These are phyloP conservation scores for Microdochium nivale DNA, from an alignment of 2,329 filamentous ascomycete species.

Conservation along the genomic window DNA sequence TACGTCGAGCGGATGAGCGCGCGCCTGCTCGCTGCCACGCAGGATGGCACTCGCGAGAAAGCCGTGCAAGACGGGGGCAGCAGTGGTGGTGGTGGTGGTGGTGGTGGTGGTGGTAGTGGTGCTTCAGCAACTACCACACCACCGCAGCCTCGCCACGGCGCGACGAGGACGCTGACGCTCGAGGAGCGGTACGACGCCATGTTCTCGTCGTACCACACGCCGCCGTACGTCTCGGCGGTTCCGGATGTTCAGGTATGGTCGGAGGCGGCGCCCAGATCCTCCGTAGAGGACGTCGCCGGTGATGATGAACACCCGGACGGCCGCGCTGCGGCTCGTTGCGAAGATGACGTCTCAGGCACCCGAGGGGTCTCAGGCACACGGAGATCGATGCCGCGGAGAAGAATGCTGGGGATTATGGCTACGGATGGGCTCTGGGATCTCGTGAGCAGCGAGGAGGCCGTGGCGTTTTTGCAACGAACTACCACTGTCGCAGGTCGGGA, in stretches of 20 bases:
- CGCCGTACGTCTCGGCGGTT: neutral
- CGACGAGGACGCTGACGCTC: neutral
- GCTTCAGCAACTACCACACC: too few relatives aligned
- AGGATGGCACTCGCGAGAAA: too few relatives aligned
- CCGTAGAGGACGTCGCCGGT: too few relatives aligned
- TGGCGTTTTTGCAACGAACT: neutral
- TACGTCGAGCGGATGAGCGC: neutral
- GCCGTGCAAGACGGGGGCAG: too few relatives aligned
- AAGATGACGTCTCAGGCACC: neutral
- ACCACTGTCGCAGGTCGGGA: neutral
- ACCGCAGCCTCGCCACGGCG: too few relatives aligned
- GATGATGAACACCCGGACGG: too few relatives aligned
- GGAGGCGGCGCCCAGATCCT: neutral
- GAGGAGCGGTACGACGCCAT: neutral
- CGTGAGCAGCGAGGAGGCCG: neutral
- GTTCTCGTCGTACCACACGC: neutral
- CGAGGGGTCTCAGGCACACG: neutral
- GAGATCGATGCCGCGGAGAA: too few relatives aligned
- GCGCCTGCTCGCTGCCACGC: neutral
- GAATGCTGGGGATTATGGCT: neutral
- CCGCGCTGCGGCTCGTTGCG: too few relatives aligned
- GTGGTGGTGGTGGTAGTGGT: too few relatives aligned
- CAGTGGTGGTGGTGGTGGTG: too few relatives aligned
- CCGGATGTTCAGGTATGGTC: neutral
- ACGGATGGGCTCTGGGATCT: neutral